A percentile compares a stretch with the other conserved stretches of the same genome.
Evolutionary conservation across 2,329 filamentous ascomycete species (phyloP).

Genomic region (Thielaviopsis euricoi): DNA sequence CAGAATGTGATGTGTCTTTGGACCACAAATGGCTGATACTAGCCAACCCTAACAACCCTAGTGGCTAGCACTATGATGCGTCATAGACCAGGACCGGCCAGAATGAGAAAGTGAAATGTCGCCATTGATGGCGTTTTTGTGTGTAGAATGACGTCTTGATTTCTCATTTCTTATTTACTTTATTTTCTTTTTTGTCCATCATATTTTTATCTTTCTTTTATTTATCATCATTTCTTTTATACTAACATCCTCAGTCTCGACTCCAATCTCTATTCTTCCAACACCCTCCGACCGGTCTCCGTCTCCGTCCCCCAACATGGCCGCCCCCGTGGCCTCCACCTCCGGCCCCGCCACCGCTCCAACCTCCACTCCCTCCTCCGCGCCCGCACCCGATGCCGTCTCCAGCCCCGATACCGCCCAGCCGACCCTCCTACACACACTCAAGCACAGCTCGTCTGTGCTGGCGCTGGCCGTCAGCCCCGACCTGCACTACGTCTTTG

Average conservation of each 20-base stretch:
- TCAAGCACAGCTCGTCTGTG: conserved; percentile 63
- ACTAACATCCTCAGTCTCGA: no score
- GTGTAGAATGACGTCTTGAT: no score
- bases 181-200: no score
- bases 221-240: no score
- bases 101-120: background rate
- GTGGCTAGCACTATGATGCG: background rate
- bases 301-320: background rate
- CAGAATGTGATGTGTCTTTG: no score
- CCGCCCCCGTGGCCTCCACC: background rate
- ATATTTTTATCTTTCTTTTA: no score
- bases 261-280: no score
- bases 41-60: background rate
- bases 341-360: background rate
- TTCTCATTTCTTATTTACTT: no score
- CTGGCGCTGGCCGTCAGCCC: conserved; percentile 70
- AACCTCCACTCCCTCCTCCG: background rate
- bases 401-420: background rate
- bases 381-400: background rate
- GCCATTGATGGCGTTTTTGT: no score
- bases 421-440: conserved; percentile 46
- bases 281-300: no score
- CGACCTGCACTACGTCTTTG: conserved; percentile 65
- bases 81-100: no score
- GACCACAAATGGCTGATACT: background rate